Base-by-base conservation (phyloP, 169 alveolate genomes). In the Babesia gibsoni region DNA sequence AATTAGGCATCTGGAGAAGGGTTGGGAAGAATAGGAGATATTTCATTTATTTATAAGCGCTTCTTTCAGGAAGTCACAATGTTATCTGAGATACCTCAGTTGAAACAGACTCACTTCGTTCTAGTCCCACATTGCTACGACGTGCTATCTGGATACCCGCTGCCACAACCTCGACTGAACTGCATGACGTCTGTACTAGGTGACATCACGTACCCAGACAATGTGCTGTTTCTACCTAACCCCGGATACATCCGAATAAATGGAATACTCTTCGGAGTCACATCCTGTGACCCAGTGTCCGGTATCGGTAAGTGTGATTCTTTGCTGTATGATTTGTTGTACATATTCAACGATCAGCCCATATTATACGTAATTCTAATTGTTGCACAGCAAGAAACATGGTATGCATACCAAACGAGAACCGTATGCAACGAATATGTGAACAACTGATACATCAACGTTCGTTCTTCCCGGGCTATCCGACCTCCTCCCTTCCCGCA, bases 101-200 rank as follows among this genome's bases (percentile, higher is more conserved):
- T 77, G 42, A 58, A 70, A 39, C 49, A 27, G 12, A 79, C 88
- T 14, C 27, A 61, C 0, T 79, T 79, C 49, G 68, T 79, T 7
- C 29, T 79, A 20, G 83, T 79, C 54, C 83, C 88, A 9, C 88
- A 79, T 64, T 64, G 83, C 16, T 79, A 69, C 39, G 88, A 79
- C 36, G 77, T 79, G 57, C 27, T 67, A 6, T 52, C 74, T 32
- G 73, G 83, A 9, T 69, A 59, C 49, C 88, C 88, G 20, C 54
- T 79, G 27, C 88, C 88, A 18, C 88, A 79, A 48, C 88, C 88
- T 10, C 88, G 83, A n/a, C 66, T 79, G 23, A 69, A 79, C 30
- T 57, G 79, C 35, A 27, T 25, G 69, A 49, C 61, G 0, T 54
- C 83, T 2, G 22, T 32, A 23, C 7, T 79, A 32, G 23, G 23